These are phyloP conservation scores for Lentinus polychrous DNA, from an alignment of 1,284 basidiomycete species.

Conservation along the genomic window DNA sequence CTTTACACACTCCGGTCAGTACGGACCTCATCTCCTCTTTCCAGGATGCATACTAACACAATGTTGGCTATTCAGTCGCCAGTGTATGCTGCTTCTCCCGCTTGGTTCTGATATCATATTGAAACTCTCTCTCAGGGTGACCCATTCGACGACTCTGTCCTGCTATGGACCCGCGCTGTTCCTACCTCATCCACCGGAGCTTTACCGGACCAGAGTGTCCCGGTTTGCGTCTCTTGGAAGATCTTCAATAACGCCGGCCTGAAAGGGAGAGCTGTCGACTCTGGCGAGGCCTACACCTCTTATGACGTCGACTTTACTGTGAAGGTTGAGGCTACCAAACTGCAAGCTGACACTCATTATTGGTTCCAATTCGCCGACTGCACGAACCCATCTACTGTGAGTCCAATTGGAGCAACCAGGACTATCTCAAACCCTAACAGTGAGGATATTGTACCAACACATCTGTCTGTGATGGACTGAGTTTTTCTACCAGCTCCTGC, in stretches of 20 bases:
- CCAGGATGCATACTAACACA: background rate
- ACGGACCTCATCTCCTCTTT: background rate
- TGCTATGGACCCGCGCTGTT: conserved; percentile 57
- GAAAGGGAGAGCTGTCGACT: conserved; percentile 34
- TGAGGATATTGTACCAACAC: conserved; percentile 23
- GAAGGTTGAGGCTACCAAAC: conserved; percentile 52
- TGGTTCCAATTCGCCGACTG: conserved; percentile 59
- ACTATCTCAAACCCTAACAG: conserved; percentile 42
- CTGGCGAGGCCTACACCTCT: conserved; percentile 49
- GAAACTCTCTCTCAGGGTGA: conserved; percentile 36
- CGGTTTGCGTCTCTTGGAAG: conserved; percentile 52
- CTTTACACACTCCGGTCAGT: conserved; percentile 46
- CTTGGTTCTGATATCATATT: background rate
- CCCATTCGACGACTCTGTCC: conserved; percentile 50
- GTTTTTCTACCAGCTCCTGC: conserved; percentile 35
- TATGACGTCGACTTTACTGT: conserved; percentile 62
- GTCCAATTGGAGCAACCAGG: conserved; percentile 43
- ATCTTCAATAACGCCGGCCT: conserved; percentile 32
- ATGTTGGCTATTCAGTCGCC: conserved; percentile 26
- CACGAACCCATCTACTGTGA: conserved; percentile 37
- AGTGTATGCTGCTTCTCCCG: conserved; percentile 16
- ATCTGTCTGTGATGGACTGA: background rate
- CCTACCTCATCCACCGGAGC: conserved; percentile 27
- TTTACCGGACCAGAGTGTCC: conserved; percentile 45
- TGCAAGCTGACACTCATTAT: conserved; percentile 51